Conservation (phyloP, 2,329 filamentous ascomycete genomes). For the Emmonsia crescens region DNA sequence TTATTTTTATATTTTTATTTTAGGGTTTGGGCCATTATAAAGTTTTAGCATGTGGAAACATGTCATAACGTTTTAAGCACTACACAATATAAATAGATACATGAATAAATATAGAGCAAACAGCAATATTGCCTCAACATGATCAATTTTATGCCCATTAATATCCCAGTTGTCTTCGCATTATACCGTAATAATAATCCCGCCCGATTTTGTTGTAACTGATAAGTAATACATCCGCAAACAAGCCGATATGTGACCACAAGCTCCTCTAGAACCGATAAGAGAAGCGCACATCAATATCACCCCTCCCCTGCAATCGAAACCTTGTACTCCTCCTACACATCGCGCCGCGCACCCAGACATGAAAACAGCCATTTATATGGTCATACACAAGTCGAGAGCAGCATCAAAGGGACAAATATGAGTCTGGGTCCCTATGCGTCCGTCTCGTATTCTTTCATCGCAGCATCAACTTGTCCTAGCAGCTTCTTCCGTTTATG, state of each 20-base stretch:
- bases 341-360: background rate
- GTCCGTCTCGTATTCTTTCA: constrained; percentile 3
- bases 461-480: background rate
- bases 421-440: background rate
- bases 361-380: background rate
- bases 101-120: too few species aligned
- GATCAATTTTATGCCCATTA: background rate
- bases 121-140: background rate
- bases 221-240: too few species aligned
- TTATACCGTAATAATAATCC: background rate
- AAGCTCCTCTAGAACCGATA: too few species aligned
- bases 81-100: too few species aligned
- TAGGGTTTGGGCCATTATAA: background rate
- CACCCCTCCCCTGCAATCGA: background rate
- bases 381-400: background rate
- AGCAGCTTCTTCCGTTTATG: constrained; percentile 4
- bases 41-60: background rate
- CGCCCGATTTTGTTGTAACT: background rate
- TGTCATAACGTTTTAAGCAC: too few species aligned
- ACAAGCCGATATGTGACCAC: too few species aligned
- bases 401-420: background rate
- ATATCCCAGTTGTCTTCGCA: too few species aligned
- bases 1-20: background rate
- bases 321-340: background rate
- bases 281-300: too few species aligned